Conservation (phyloP, 139 green algal genomes). For the Micromonas commoda region DNA sequence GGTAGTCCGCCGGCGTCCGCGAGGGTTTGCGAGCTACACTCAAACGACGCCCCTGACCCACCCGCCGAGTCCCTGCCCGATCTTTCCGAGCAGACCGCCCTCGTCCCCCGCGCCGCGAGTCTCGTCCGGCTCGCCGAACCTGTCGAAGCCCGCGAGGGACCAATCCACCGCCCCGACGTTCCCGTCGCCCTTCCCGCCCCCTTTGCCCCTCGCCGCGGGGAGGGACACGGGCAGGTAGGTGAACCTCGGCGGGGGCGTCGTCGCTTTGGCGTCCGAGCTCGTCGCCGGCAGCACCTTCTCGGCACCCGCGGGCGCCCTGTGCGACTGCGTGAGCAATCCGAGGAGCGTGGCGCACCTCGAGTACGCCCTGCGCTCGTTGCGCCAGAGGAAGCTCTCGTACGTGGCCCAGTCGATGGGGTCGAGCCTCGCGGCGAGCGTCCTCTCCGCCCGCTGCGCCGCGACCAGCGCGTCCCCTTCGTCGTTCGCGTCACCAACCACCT, state of each 20-base stretch:
- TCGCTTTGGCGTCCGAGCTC: conserved; percentile 11
- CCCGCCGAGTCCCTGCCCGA: neutral
- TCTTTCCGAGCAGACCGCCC: neutral
- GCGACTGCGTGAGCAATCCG: conserved; percentile 56
- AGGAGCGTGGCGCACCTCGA: conserved; percentile 60
- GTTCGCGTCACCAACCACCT: too few relatives aligned
- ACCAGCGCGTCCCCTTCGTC: neutral
- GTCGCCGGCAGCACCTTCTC: neutral
- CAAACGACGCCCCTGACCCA: too few relatives aligned
- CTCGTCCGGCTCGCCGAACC: neutral
- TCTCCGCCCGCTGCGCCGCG: neutral
- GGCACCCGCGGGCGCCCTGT: conserved; percentile 28
- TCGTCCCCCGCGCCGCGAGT: neutral
- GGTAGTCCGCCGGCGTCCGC: too few relatives aligned
- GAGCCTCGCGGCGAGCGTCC: conserved; percentile 39
- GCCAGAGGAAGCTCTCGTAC: conserved; percentile 87
- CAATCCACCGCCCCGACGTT: neutral
- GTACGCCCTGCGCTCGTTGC: conserved; percentile 58
- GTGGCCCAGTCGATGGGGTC: conserved; percentile 98
- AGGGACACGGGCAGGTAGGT: conserved; percentile 32
- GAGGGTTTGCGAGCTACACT: too few relatives aligned
- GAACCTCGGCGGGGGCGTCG: conserved; percentile 25
- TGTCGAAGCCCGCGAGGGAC: neutral
- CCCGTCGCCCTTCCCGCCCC: neutral
- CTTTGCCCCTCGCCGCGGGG: neutral